Percentiles rank a stretch among this genome's conserved stretches.
phyloP scores from a whole-genome alignment of 2,329 filamentous ascomycete genomes.

The Aspergillus fructus region DNA sequence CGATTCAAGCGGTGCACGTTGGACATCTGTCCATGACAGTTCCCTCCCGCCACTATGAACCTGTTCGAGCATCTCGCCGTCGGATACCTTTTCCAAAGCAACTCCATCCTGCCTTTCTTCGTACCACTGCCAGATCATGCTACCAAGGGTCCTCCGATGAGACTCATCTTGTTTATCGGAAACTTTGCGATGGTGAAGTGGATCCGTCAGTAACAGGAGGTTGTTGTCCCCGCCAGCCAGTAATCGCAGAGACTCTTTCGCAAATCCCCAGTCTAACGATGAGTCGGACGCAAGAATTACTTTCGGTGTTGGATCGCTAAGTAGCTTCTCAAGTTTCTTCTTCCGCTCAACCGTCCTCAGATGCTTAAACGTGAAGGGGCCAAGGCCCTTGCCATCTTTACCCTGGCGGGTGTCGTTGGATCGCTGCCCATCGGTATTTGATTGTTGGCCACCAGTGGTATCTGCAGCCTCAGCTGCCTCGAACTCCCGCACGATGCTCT shows the following conservation, averaged over 20 bases:
- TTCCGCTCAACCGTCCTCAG: conserved; percentile 79
- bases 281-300: conserved; percentile 91
- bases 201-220: conserved; percentile 82
- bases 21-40: conserved; percentile 61
- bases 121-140: conserved; percentile 78
- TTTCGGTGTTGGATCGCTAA: conserved; percentile 53
- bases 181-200: conserved; percentile 37
- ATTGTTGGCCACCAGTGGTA: conserved; percentile 30
- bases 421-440: conserved; percentile 42
- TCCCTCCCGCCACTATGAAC: conserved; percentile 65
- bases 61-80: conserved; percentile 63
- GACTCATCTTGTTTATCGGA: conserved; percentile 25
- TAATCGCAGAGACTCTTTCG: conserved; percentile 71
- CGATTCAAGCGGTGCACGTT: conserved; percentile 66
- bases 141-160: conserved; percentile 61
- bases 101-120: conserved; percentile 66
- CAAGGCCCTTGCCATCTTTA: conserved; percentile 49
- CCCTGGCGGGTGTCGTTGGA: conserved; percentile 34
- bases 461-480: conserved; percentile 59
- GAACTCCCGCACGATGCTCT: conserved; percentile 88
- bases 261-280: conserved; percentile 93
- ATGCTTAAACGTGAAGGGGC: conserved; percentile 88
- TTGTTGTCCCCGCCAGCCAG: conserved; percentile 78
- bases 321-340: conserved; percentile 72
- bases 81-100: conserved; percentile 54